Base-by-base conservation (phyloP, 2,329 filamentous ascomycete genomes). In the Fonsecaea pugnacius region DNA sequence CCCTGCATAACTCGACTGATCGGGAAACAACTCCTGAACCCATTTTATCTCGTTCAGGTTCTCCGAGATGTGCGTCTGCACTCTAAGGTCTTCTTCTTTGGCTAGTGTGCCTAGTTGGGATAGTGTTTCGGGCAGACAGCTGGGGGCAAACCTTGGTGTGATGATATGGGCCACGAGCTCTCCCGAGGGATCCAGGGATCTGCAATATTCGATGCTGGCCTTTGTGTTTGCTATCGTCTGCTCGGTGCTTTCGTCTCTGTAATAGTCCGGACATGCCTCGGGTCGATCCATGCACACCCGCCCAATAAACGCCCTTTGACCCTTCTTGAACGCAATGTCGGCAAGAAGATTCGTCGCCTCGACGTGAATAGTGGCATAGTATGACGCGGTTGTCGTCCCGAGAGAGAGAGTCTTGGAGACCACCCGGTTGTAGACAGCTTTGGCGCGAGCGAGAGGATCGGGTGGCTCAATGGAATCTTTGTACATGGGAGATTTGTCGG, bases 331-430 rank as follows among this genome's bases (percentile, higher is more conserved):
- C 73, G 94, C 97, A 18, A 97, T 85, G 68, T 91, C 87, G 0
- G 93, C 91, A 5, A 99, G 88, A 7, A 96, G 84, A 74, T 96
- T 97, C n/a, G 95, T 99, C 1, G 92, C 87, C 0, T 86, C 83
- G 1, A 96, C 90, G 75, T 96, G 89, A 67, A 92, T 87, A 30
- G 95, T 98, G 64, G 94, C 94, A 76, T 91, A 98, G 83, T 98
- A 98, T n/a, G 91, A 87, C 5, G 92, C 92, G 10, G 91, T 95
- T 0, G 95, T 99, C 9, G 95, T 99, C 67, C 95, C 95, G 74
- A 97, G 88, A 24, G 91, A 85, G 10, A 99, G 85, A 0, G 92
- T 96, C 53, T 91, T 87, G 33, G 87, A 82, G 68, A 99, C 86
- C 68, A 91, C 89, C 63, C 89, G 88, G 27, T 84, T 84, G 78